Base-by-base conservation (phyloP, 208 protist genomes). In the Trypanosoma rangeli region DNA sequence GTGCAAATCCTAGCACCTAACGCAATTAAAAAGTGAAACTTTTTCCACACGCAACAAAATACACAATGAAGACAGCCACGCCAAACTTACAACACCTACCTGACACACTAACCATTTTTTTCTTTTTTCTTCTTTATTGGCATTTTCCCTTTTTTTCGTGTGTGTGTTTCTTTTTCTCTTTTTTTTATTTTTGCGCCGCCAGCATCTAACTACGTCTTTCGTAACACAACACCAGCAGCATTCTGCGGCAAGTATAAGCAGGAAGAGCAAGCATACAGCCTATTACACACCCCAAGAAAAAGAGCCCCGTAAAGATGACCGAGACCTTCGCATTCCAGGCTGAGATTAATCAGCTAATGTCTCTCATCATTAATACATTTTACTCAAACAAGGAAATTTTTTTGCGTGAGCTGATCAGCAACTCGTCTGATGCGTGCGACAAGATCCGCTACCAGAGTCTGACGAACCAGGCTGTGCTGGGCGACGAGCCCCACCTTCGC, bases 331-430 rank as follows among this genome's bases (percentile, higher is more conserved):
- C 73, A 68, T 80, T 85, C 72, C 93, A 98, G 93, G 97, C 97
- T 82, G 97, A 99, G 78, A 98, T 99, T 82, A 98, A 97, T 76
- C 97, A 98, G 85, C 84, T 99, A 67, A 95, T 99, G 89, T 91
- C 76, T 62, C 80, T 99, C 24, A 99, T 99, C 84, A 99, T 99
- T 92, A 99, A 99, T 92, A 99, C 98, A 60, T 99, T 99, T 84
- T 99, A 99, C 89, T 94, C 85, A 26, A 99, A 99, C 83, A 99
- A 99, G 88, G 98, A 99, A 71, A 98, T 99, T 82, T 99, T 99
- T 86, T 87, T 99, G 4, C 94, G 99, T 76, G 99, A 99, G 83
- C 87, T 99, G 31, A 99, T 99, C 83, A 99, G 98, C 62, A 99
- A 99, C 87, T 62, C 96, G 31, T 98, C 95, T 59, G 98, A 99